Conservation (phyloP, 1,139 yeast genomes). For the Saccharomycopsis hybrid region DNA sequence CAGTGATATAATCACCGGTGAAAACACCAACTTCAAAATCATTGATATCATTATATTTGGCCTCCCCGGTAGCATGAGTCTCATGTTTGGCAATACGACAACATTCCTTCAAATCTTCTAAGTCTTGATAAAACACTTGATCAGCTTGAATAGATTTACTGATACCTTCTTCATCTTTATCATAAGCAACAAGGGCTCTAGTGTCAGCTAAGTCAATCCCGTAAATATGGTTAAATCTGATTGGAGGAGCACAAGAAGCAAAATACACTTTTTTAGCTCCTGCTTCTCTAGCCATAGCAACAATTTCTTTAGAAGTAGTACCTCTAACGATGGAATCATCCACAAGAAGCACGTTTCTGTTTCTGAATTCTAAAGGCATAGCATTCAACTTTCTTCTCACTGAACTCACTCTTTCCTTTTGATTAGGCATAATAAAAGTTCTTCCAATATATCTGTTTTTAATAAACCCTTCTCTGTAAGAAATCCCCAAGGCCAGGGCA, state of each 20-base stretch:
- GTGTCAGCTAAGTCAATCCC: slow-evolving; percentile 97
- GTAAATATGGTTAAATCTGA: slow-evolving; percentile 89
- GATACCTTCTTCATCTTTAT: slow-evolving; percentile 66
- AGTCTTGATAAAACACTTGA: slow-evolving; percentile 78
- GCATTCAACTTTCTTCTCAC: slow-evolving; percentile 95
- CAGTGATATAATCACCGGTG: slow-evolving; percentile 89
- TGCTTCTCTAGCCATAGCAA: slow-evolving; percentile 96
- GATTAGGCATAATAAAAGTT: slow-evolving; percentile 98
- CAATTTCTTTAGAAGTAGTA: slow-evolving; percentile 93
- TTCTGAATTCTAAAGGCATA: slow-evolving; percentile 87
- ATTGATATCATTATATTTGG: no score
- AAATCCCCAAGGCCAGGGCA: slow-evolving; percentile 71
- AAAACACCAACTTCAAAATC: slow-evolving; percentile 95
- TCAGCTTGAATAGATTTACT: slow-evolving; percentile 86
- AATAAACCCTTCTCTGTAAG: slow-evolving; percentile 95
- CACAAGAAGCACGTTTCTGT: slow-evolving; percentile 80
- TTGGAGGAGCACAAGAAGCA: slow-evolving; percentile 97
- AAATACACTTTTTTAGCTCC: slow-evolving; percentile 91
- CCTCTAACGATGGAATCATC: slow-evolving; percentile 98
- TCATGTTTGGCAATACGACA: slow-evolving; percentile 44
- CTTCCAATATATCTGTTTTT: slow-evolving; percentile 96
- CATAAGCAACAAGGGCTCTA: slow-evolving; percentile 85
- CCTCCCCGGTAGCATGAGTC: slow-evolving; percentile 20
- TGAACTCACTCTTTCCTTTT: slow-evolving; percentile 85
- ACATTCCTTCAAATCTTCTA: slow-evolving; percentile 75